Evolutionary conservation across 2,329 filamentous ascomycete species (phyloP), one percentile per base, ranked within the genome.

Genomic region (Diaporthe humulicola): DNA sequence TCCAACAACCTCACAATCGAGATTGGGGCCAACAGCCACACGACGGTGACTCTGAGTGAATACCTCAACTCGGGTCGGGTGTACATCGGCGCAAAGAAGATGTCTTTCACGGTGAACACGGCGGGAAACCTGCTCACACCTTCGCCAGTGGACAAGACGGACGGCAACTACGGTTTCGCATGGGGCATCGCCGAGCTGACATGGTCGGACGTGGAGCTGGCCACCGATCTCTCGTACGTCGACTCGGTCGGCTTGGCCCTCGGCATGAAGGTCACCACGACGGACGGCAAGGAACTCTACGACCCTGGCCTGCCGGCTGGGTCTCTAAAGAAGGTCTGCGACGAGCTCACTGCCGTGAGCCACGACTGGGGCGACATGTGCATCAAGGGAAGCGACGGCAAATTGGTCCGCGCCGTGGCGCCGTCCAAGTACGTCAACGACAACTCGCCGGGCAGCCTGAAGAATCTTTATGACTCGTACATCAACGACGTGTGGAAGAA

Each of bases 121-220:
- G 90, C 90, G 2, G 90, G 91, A 0, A 90, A 89, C 0, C 85
- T 94, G 5, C 91, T 93, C 60, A 92, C 93, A 80, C 92, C 92
- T 1, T 92, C 90, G 4, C 89, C 92, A n/a, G 88, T 90, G 12
- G 93, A 93, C 79, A 86, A 87, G 0, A 85, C 86, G 5, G 90
- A 92, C 75, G 84, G 86, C 12, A 92, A 92, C 38, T 80, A 84
- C 0, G 82, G 79, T 2, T 78, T 87, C 50, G 85, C 85, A 78
- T 89, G 87, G 87, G 87, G 87, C 0, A 89, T 89, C 71, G 82
- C 88, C 25, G 88, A 89, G 77, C 80, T 89, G 38, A 87, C 86
- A 2, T 85, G 85, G 77, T 86, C 81, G n/a, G 61, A 77, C 0
- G 77, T 82, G 1, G 82, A 83, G 0, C 78, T 89, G 36, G 88